Evolutionary conservation across 106 monocot species (phyloP).

Genomic region (Acorus calamus): DNA sequence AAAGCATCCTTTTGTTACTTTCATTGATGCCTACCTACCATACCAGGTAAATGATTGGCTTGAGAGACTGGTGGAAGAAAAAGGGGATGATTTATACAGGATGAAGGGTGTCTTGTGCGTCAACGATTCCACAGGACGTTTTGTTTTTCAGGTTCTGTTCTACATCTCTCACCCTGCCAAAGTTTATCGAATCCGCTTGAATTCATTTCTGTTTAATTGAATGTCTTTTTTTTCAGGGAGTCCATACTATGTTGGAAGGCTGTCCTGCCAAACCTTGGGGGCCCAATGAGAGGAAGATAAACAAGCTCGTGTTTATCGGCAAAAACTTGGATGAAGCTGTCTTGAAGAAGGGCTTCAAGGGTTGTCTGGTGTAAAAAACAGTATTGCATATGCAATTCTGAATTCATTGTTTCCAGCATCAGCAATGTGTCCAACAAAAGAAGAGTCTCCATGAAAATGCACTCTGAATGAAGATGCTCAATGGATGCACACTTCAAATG

Average conservation of each 20-base stretch:
- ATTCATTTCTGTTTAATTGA: background rate
- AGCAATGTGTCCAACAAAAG: no score
- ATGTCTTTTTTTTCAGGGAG: slow-evolving; percentile 34
- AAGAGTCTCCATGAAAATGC: background rate
- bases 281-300: slow-evolving; percentile 57
- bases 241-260: slow-evolving; percentile 81
- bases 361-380: slow-evolving; percentile 56
- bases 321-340: slow-evolving; percentile 72
- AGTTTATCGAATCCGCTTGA: background rate
- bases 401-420: no score
- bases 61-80: slow-evolving; percentile 80
- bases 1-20: background rate
- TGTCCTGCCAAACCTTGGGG: slow-evolving; percentile 84
- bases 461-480: no score
- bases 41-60: slow-evolving; percentile 89
- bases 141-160: slow-evolving; percentile 71
- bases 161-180: background rate
- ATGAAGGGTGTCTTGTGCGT: slow-evolving; percentile 88
- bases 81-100: slow-evolving; percentile 89
- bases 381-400: no score
- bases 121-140: slow-evolving; percentile 77
- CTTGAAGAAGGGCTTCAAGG: slow-evolving; percentile 80
- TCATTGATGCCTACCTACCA: background rate
- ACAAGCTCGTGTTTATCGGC: slow-evolving; percentile 94
- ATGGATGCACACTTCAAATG: no score